These are phyloP conservation scores for Camellia lanceoleosa DNA, from an alignment of 148 eudicot species.

Conservation along the genomic window DNA sequence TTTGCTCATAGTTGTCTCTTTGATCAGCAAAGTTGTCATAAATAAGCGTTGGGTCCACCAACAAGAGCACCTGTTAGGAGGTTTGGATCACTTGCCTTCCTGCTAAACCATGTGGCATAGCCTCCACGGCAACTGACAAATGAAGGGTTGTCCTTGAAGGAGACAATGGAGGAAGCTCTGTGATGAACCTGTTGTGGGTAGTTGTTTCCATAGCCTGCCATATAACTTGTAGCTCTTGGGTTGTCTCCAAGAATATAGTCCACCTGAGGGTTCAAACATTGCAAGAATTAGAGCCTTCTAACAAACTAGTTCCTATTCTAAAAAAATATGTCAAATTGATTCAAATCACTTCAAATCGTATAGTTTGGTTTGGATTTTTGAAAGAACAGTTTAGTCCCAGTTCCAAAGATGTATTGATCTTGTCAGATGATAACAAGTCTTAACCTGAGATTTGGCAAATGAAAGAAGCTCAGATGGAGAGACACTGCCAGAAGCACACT, in stretches of 20 bases:
- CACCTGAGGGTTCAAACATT: constrained; percentile 37
- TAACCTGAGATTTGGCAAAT: constrained; percentile 84
- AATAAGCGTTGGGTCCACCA: constrained; percentile 90
- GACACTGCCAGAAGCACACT: constrained; percentile 51
- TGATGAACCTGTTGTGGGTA: constrained; percentile 92
- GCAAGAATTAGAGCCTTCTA: not conserved
- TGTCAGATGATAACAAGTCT: too few species aligned
- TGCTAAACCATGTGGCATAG: constrained; percentile 85
- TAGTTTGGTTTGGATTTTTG: too few species aligned
- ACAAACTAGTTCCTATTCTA: not conserved
- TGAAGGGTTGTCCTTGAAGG: constrained; percentile 62
- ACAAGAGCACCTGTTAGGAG: constrained; percentile 83
- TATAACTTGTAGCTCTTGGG: constrained; percentile 98
- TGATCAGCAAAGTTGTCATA: constrained; percentile 91
- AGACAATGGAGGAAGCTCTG: constrained; percentile 85
- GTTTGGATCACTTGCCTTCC: constrained; percentile 85
- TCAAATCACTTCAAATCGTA: too few species aligned
- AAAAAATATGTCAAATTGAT: too few species aligned
- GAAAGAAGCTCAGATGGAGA: constrained; percentile 66
- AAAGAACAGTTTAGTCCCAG: too few species aligned
- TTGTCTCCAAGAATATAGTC: constrained; percentile 99
- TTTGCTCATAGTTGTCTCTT: constrained; percentile 93
- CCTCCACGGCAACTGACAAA: constrained; percentile 90
- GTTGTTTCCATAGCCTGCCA: constrained; percentile 95
- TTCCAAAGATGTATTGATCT: not conserved